Percentiles rank a stretch among this genome's conserved stretches.
Conservation (phyloP, 2,329 filamentous ascomycete genomes). For the Escovopsis weberi region DNA sequence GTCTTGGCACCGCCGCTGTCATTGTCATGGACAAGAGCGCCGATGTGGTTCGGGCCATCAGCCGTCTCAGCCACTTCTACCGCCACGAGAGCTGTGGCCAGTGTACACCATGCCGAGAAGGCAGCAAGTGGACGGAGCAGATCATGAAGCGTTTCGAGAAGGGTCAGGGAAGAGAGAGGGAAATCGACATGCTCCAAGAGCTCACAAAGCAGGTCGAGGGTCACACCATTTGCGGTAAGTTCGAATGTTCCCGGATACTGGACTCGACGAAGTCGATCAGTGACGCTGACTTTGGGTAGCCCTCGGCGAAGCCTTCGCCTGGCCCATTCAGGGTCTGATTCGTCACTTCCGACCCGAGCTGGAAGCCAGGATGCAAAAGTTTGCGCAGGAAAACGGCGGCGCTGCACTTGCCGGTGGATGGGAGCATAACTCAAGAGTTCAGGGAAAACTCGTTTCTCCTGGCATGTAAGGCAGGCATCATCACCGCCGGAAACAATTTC, state of each 20-base stretch:
- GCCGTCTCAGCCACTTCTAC: constrained; percentile 90
- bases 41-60: constrained; percentile 88
- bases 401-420: constrained; percentile 75
- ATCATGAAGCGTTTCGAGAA: constrained; percentile 96
- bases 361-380: constrained; percentile 77
- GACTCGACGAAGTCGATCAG: not conserved
- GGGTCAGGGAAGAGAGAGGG: constrained; percentile 72
- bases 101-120: constrained; percentile 98
- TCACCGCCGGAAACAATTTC: no score
- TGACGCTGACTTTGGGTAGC: constrained; percentile 32
- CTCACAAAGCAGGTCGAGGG: constrained; percentile 98
- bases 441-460: constrained; percentile 76
- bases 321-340: constrained; percentile 96
- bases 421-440: constrained; percentile 56
- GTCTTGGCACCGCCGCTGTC: constrained; percentile 91
- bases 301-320: constrained; percentile 93
- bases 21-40: constrained; percentile 99
- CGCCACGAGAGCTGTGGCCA: constrained; percentile 96
- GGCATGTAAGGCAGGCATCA: constrained; percentile 26
- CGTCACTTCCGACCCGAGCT: constrained; percentile 95
- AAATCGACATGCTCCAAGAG: constrained; percentile 99
- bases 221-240: constrained; percentile 89
- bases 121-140: constrained; percentile 97
- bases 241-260: not conserved
- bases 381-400: constrained; percentile 57